Percentiles rank a stretch among this genome's conserved stretches.
Evolutionary conservation across 2,329 filamentous ascomycete species (phyloP).

Genomic region (Penicillium sp.): DNA sequence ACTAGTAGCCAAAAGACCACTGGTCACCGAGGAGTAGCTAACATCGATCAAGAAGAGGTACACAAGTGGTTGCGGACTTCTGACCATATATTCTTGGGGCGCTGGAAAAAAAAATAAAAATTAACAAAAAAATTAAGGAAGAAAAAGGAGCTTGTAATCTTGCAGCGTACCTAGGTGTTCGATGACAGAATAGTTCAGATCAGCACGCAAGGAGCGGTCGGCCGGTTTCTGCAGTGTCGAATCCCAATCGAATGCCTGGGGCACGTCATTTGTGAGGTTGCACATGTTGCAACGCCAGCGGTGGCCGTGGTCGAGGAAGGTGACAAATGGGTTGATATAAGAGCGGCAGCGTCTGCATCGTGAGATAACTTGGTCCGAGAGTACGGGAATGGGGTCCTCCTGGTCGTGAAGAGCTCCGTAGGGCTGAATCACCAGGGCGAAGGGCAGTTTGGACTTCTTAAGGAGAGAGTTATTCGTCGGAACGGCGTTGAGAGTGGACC

Average conservation of each 20-base stretch:
- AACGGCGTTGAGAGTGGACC: constrained; percentile 89
- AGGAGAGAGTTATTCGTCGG: constrained; percentile 87
- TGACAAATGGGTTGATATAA: constrained; percentile 96
- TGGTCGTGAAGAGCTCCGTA: constrained; percentile 89
- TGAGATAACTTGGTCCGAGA: constrained; percentile 95
- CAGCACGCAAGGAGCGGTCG: constrained; percentile 84
- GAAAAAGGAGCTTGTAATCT: too few relatives aligned
- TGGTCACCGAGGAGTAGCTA: constrained; percentile 83
- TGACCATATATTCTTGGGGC: constrained; percentile 99
- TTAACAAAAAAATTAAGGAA: too few relatives aligned
- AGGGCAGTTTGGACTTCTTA: constrained; percentile 94
- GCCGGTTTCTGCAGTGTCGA: constrained; percentile 82
- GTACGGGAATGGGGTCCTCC: constrained; percentile 83
- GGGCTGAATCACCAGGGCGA: constrained; percentile 92
- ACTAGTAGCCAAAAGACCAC: constrained; percentile 82
- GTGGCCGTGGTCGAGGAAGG: constrained; percentile 93
- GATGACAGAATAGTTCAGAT: too few relatives aligned
- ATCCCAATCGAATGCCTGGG: constrained; percentile 99
- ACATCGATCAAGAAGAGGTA: constrained; percentile 96
- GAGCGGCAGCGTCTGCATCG: constrained; percentile 91
- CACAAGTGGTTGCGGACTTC: constrained; percentile 88
- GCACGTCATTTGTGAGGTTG: constrained; percentile 95
- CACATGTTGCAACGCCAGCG: constrained; percentile 99
- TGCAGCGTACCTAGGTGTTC: too few relatives aligned
- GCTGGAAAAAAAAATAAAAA: too few relatives aligned